Base-by-base conservation (phyloP, 2,329 filamentous ascomycete genomes). In the Aphanoascus verrucosus region DNA sequence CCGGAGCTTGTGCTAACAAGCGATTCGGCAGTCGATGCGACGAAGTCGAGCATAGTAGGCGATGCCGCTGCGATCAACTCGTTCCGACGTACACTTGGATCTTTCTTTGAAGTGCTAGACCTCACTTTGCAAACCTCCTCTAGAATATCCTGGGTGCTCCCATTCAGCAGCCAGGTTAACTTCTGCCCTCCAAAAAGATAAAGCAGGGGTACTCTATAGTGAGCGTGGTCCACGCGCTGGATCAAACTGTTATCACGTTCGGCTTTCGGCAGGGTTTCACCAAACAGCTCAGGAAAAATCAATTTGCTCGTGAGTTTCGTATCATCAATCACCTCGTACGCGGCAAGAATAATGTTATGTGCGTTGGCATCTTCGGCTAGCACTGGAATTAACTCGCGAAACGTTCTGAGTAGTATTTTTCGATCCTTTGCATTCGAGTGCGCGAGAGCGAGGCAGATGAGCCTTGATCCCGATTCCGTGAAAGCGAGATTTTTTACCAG, bases 401-500 rank as follows among this genome's bases (percentile, higher is more conserved):
- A 96, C 49, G 84, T 84, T 70, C 85, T 88, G 49, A 97, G 74
- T 54, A 98, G 82, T 56, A 86, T 78, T 71, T 95, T 94, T 62
- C 93, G 83, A 70, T 97, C 91, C 73, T 98, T 98, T 59, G 93
- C 89, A 51, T 77, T 83, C 54, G 89, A 88, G 64, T 94, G 79
- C 8, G 93, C 90, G 38, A 98, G 74, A 40, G 88, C 79, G 42
- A 95, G 76, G 64, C 83, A 91, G 53, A 89, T 84, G 11, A 98
- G 77, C 35, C 86, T 80, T 44, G 89, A 83, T 5, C 93, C 93
- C 7, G 88, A 88, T 67, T 85, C 86, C 42, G 93, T 98, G 71
- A 98, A 98, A 5, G 90, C 90, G 74, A 98, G 80, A 68, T 97
- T 97, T 76, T 95, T 94, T 59, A 93, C 77, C 57, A 96, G 71